A percentile compares a stretch with the other conserved stretches of the same genome.
Evolutionary conservation across 106 monocot species (phyloP).

Genomic region (Platanthera zijinensis): DNA sequence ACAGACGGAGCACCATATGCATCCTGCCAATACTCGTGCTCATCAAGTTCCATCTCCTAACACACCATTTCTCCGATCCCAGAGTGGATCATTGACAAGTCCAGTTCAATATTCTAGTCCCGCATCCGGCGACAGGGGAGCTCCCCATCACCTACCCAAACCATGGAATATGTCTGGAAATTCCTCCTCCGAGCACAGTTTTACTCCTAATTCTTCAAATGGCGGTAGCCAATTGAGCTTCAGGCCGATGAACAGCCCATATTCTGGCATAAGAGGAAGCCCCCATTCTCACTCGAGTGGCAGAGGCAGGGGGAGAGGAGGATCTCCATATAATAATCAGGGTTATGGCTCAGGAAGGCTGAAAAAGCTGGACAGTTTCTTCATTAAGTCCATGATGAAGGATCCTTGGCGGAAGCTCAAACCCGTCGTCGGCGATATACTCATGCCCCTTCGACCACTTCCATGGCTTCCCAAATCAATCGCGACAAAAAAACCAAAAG

Average conservation of each 20-base stretch:
- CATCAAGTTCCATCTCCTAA: slow-evolving; percentile 10
- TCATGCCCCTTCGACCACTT: slow-evolving; percentile 14
- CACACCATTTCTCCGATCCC: slow-evolving; percentile 3
- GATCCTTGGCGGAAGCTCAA: slow-evolving; percentile 48
- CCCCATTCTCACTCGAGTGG: slow-evolving; percentile 22
- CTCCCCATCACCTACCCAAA: background rate
- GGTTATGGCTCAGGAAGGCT: background rate
- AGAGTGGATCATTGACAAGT: slow-evolving; percentile 14
- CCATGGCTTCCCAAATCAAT: slow-evolving; percentile 44
- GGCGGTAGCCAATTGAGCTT: background rate
- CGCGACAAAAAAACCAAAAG: slow-evolving; percentile 22
- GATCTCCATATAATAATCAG: slow-evolving; percentile 8
- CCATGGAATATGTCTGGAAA: slow-evolving; percentile 13
- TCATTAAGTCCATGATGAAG: slow-evolving; percentile 27
- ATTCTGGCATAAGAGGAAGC: slow-evolving; percentile 10
- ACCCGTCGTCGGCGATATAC: slow-evolving; percentile 45
- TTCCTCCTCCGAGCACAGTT: slow-evolving; percentile 6
- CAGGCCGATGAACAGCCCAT: background rate
- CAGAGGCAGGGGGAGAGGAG: slow-evolving; percentile 19
- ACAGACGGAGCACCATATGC: slow-evolving; percentile 8
- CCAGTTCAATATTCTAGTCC: slow-evolving; percentile 12
- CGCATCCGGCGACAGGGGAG: background rate
- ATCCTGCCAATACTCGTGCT: background rate
- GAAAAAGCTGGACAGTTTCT: slow-evolving; percentile 3
- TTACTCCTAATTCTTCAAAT: background rate